Percentiles rank a stretch among this genome's conserved stretches.
Evolutionary conservation across 2,329 filamentous ascomycete species (phyloP).

Genomic region (Trichoderma harzianum): DNA sequence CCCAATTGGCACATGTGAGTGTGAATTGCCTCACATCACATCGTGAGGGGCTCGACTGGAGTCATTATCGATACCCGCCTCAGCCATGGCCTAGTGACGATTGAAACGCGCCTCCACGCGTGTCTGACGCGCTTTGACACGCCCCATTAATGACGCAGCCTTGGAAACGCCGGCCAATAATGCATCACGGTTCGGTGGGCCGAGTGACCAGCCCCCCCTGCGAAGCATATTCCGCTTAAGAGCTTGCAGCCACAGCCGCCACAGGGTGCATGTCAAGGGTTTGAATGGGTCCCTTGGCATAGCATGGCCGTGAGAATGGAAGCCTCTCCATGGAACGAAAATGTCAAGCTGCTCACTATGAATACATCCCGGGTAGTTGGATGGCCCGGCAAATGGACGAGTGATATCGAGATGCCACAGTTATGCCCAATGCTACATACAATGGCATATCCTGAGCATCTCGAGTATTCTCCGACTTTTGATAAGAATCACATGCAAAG

Average conservation of each 20-base stretch:
- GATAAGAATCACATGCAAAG: neutral
- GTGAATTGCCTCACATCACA: neutral
- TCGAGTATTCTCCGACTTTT: neutral
- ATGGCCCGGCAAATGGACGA: neutral
- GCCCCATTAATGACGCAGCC: constrained; percentile 15
- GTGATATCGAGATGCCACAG: neutral
- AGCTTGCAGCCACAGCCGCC: constrained; percentile 10
- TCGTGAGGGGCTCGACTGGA: neutral
- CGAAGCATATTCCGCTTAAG: constrained; percentile 7
- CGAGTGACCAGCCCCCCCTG: constrained; percentile 4
- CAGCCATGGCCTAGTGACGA: neutral
- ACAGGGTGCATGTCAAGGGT: neutral
- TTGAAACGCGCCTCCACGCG: constrained; percentile 12
- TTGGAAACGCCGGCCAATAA: neutral
- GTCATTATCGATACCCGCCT: constrained; percentile 3
- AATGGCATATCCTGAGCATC: neutral
- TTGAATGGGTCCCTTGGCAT: neutral
- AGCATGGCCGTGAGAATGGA: neutral
- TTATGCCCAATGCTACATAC: neutral
- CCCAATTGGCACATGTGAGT: neutral
- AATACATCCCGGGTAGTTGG: neutral
- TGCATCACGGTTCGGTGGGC: neutral
- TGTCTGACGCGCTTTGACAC: constrained; percentile 11
- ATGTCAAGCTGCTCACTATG: neutral
- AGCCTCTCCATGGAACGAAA: neutral